phyloP scores from a whole-genome alignment of 1,139 yeast species.

The Magnusiomyces tetraspermus region DNA sequence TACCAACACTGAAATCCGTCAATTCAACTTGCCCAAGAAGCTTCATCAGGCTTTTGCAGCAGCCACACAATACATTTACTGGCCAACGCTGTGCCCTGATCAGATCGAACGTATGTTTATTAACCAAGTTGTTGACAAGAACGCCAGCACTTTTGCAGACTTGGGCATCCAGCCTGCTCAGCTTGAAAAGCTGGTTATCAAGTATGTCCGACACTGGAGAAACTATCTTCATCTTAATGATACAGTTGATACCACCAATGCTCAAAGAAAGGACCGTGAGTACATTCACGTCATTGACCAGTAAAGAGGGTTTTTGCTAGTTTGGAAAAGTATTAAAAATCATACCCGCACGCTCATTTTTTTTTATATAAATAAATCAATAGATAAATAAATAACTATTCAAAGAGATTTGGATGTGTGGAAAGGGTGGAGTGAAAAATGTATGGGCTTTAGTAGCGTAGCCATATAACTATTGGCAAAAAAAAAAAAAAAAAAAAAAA shows the following conservation, averaged over 20 bases:
- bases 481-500: no score
- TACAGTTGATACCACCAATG: slow-evolving; percentile 28
- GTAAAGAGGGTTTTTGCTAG: not conserved
- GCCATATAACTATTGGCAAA: no score
- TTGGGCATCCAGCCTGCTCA: slow-evolving; percentile 64
- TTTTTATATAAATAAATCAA: no score
- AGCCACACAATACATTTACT: slow-evolving; percentile 49
- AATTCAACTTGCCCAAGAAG: slow-evolving; percentile 46
- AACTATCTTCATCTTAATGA: slow-evolving; percentile 30
- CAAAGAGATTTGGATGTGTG: no score
- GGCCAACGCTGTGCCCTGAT: slow-evolving; percentile 65
- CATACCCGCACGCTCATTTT: not conserved
- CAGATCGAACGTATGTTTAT: slow-evolving; percentile 67
- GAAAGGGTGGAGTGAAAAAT: no score
- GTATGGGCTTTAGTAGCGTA: no score
- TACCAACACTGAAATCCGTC: slow-evolving; percentile 37
- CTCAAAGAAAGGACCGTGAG: slow-evolving; percentile 28
- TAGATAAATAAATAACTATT: no score
- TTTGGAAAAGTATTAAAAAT: not conserved
- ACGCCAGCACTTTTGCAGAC: slow-evolving; percentile 59
- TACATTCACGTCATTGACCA: slow-evolving; percentile 27
- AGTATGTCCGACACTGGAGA: slow-evolving; percentile 42
- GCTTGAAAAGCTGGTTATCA: slow-evolving; percentile 60
- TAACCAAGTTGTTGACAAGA: slow-evolving; percentile 53
- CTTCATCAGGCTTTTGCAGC: slow-evolving; percentile 40